Base-by-base conservation (phyloP, 1,139 yeast genomes). In the Nakaseomyces delphensis region DNA sequence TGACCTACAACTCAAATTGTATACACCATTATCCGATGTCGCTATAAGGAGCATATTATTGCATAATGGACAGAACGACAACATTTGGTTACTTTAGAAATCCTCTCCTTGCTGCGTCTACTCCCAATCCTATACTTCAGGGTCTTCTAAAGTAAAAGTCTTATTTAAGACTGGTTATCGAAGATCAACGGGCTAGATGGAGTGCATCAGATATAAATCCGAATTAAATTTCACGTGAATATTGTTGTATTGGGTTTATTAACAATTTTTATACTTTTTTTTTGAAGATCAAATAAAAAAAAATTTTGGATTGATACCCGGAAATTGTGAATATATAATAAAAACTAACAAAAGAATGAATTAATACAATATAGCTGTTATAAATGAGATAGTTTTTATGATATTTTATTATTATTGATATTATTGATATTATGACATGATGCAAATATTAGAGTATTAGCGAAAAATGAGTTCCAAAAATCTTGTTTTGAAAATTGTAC, bases 41-140 rank as follows among this genome's bases (percentile, higher is more conserved):
- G 72, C 47, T 52, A 73, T 74, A 49, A 83, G 72, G 37, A 89
- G 73, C 95, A 89, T 83, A 56, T 89, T 89, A 20, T 94, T 79
- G 65, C 97, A 89, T 59, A 81, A 76, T 2, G 97, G 97, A 56
- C 97, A 89, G 63, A 89, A 89, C 1, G 96, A 84, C 47, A 89
- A 71, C 97, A 89, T 89, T 10, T n/a, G n/a, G n/a, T n/a, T n/a
- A n/a, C n/a, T n/a, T n/a, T n/a, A n/a, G n/a, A n/a, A n/a, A n/a
- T n/a, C n/a, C n/a, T n/a, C n/a, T n/a, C n/a, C n/a, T n/a, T n/a
- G n/a, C n/a, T n/a, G n/a, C n/a, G n/a, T n/a, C n/a, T n/a, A n/a
- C n/a, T n/a, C n/a, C n/a, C n/a, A n/a, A n/a, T n/a, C n/a, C n/a
- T n/a, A n/a, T n/a, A n/a, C n/a, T n/a, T n/a, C n/a, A n/a, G n/a